These are phyloP conservation scores for Bromus sterilis DNA, from an alignment of 176 grass and related monocot species.

Conservation along the genomic window DNA sequence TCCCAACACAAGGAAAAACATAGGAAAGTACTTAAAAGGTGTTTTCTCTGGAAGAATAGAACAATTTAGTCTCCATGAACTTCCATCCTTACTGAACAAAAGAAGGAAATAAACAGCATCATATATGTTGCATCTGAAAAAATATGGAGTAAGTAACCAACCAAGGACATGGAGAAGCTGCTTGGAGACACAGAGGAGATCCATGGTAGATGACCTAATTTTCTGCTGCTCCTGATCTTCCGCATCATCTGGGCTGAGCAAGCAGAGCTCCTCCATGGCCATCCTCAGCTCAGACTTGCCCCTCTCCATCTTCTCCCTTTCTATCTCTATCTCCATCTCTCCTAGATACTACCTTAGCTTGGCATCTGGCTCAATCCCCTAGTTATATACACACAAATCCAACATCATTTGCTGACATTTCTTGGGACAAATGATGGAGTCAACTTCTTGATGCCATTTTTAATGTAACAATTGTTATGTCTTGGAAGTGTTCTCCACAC, in stretches of 20 bases:
- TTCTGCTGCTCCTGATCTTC: constrained; percentile 21
- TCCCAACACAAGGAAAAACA: not conserved
- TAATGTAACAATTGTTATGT: not conserved
- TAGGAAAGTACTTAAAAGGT: not conserved
- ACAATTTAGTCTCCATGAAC: not conserved
- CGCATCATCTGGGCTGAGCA: constrained; percentile 21
- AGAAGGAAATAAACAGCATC: not conserved
- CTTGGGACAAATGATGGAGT: constrained; percentile 33
- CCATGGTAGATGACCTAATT: constrained; percentile 45
- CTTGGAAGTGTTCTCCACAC: constrained; percentile 13
- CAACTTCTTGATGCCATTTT: constrained; percentile 34
- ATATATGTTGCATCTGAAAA: not conserved
- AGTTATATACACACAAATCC: constrained; percentile 2
- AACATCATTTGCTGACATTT: constrained; percentile 18
- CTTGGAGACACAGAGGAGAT: constrained; percentile 58
- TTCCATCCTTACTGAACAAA: not conserved
- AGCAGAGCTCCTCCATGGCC: constrained; percentile 59
- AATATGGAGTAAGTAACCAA: constrained; percentile 24
- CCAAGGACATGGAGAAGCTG: constrained; percentile 75
- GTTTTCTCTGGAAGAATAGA: not conserved
- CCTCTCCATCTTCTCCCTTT: constrained; percentile 43
- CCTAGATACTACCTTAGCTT: constrained; percentile 15
- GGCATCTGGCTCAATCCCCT: not conserved
- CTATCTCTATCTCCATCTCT: constrained; percentile 48
- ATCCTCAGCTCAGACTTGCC: constrained; percentile 59